Evolutionary conservation across 306 rosid species (phyloP), one percentile per base, ranked within the genome.

Genomic region (Vigna reflexopilosa): DNA sequence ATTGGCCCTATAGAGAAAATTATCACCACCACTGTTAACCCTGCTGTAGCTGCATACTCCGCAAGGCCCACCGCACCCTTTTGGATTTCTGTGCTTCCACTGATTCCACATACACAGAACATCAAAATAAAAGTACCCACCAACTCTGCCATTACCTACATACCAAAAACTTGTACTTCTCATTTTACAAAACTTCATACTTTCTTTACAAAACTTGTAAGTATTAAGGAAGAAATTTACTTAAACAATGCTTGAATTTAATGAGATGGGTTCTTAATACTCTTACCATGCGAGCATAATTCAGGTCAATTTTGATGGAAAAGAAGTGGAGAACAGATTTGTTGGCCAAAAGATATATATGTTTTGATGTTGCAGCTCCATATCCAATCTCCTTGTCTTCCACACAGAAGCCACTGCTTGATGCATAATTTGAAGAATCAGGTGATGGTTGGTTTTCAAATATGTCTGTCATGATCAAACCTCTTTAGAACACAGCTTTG

Each of bases 11-110:
- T 85, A 0, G 94, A 85, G 87, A 90, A 91, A 36, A 88, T 86
- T 34, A 91, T 72, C 54, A 94, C 97, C 16, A 85, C 83, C 7
- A 91, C 93, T n/a, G 98, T 87, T 83, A 90, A 85, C 70, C 97
- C 93, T 66, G 96, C 96, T 17, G 97, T 87, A 71, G 87, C 82
- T 74, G 98, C 94, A 71, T 90, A 94, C 85, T 90, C 97, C 68
- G 89, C 28, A 36, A 94, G 91, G 34, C 92, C 91, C 22, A 90
- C 89, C 77, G 86, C 81, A 11, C 88, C 91, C 74, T 45, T 82
- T 56, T 51, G 63, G 42, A 70, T 55, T 75, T 82, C 82, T 66
- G 97, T 88, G 90, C 81, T 88, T 70, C 90, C 91, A 36, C 84
- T 76, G 80, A 90, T 90, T 50, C 94, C 97, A 70, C 94, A 83